Base-by-base conservation (phyloP, 768 basidiomycete genomes). In the Phylloporus scabripes region DNA sequence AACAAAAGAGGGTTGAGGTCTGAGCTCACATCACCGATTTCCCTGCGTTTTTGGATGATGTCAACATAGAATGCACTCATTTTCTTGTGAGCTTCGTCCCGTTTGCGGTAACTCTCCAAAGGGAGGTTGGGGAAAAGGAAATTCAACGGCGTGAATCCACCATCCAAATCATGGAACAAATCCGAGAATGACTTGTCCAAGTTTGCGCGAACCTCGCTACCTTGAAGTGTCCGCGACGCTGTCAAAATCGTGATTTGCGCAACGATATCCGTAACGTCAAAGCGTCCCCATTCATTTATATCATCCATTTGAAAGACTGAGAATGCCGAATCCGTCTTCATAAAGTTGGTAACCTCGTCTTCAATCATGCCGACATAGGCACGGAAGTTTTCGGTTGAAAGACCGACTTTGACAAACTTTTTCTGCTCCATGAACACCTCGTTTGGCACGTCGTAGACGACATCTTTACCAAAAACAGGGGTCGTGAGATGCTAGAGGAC, bases 381-480 rank as follows among this genome's bases (percentile, higher is more conserved):
- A 37, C 85, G 81, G 67, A 99, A 82, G 68, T 94, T 94, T 23
- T 98, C 94, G 11, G 81, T 82, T 10, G 92, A 89, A 18, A 99
- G 81, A 20, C 96, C 94, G 53, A 92, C 83, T 72, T 99, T 99
- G 69, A 98, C 86, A 62, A 97, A 97, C 65, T 87, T 88, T 77
- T 99, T 99, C 68, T 99, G 96, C 61, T 99, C 93, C 94, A 99
- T 98, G 69, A 99, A 84, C 39, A 88, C 72, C 41, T 94, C 89
- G 67, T 98, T 98, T 28, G 96, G 95, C 44, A 90, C 83, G 59
- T 98, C 96, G 65, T 98, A 99, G 10, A 97, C 94, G 40, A 99
- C 96, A 41, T 91, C 94, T 62, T 92, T 92, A 39, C 96, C 96
- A 61, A 99, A 99, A 11, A 98, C 84, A 4, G 95, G 95, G 0